Percentiles rank a stretch among this genome's conserved stretches.
These are phyloP conservation scores for Rhododendron vialii DNA, from an alignment of 148 eudicot genomes.

Conservation along the genomic window DNA sequence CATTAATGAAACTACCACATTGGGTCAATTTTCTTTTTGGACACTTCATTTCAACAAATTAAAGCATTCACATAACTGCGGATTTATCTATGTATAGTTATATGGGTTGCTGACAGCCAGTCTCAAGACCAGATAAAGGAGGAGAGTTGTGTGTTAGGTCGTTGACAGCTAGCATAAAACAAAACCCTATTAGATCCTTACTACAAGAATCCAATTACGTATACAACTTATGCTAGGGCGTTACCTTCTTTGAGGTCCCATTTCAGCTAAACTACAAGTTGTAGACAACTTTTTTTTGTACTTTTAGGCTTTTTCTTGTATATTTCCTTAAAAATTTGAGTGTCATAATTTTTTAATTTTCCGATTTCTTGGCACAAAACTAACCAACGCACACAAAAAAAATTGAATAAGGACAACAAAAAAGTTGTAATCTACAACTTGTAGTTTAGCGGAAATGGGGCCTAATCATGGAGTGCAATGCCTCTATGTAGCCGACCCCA, in stretches of 20 bases:
- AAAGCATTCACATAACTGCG: no score
- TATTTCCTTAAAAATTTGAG: no score
- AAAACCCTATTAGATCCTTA: not conserved
- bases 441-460: no score
- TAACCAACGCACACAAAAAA: no score
- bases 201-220: not conserved
- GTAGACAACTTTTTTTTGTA: not conserved
- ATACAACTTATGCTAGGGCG: not conserved
- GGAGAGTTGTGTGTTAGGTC: not conserved
- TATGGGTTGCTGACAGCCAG: not conserved
- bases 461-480: no score
- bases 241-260: not conserved
- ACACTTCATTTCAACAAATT: not conserved
- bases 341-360: no score
- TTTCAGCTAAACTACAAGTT: no score
- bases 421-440: no score
- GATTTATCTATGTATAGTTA: not conserved
- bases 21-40: not conserved
- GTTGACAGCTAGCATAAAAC: not conserved
- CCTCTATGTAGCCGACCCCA: not conserved
- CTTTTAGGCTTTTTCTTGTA: no score
- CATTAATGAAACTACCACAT: not conserved
- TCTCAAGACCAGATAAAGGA: not conserved
- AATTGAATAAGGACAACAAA: no score
- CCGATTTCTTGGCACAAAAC: no score